Conservation (phyloP, 495 filamentous ascomycete genomes). For the Tricharina praecox region DNA sequence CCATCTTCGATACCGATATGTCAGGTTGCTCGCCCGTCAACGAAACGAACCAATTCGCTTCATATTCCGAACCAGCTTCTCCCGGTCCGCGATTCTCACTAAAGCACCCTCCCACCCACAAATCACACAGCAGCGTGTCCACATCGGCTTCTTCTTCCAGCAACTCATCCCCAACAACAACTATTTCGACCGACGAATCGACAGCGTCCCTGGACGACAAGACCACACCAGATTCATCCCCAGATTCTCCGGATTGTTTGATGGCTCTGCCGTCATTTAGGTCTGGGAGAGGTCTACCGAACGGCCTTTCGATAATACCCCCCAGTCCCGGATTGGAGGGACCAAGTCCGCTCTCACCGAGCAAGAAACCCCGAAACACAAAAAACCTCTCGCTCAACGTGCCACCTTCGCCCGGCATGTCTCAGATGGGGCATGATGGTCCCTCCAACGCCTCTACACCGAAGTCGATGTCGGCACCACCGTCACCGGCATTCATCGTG, state of each 20-base stretch:
- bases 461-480: conserved; percentile 48
- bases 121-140: conserved; percentile 52
- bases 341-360: conserved; percentile 45
- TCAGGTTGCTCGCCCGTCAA: conserved; percentile 23
- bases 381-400: conserved; percentile 88
- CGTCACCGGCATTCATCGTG: conserved; percentile 67
- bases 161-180: conserved; percentile 89
- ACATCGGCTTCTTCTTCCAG: conserved; percentile 69
- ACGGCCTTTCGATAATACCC: conserved; percentile 26
- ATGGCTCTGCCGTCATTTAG: conserved; percentile 42
- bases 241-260: conserved; percentile 61
- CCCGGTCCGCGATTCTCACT: no score
- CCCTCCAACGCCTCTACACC: conserved; percentile 35
- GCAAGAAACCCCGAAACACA: conserved; percentile 65
- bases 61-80: neutral
- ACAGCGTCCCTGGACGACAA: conserved; percentile 83
- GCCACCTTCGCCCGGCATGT: conserved; percentile 31
- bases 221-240: conserved; percentile 67
- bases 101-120: conserved; percentile 26
- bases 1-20: conserved; percentile 25
- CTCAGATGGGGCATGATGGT: conserved; percentile 20
- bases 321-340: conserved; percentile 18
- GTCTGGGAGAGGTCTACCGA: conserved; percentile 30
- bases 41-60: conserved; percentile 17
- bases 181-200: conserved; percentile 81